Evolutionary conservation across 208 protist genomes (phyloP).

Genomic region (Leptomonas pyrrhocoris): DNA sequence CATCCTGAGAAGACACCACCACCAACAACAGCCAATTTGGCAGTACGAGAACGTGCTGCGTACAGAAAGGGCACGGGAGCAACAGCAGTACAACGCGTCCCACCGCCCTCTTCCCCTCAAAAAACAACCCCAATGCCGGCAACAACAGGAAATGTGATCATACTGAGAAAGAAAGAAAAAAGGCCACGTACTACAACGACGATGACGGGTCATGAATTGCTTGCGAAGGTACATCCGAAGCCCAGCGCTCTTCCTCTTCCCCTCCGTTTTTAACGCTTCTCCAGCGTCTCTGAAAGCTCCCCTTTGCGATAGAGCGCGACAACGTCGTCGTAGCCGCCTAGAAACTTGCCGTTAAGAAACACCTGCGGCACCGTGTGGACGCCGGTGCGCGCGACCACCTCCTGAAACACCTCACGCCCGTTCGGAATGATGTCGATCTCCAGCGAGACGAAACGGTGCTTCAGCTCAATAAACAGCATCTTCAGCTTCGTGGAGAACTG

Average conservation of each 20-base stretch:
- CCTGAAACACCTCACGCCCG: constrained; percentile 79
- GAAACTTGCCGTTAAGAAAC: constrained; percentile 79
- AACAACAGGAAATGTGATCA: too few species aligned
- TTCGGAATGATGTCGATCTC: constrained; percentile 91
- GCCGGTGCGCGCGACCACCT: constrained; percentile 68
- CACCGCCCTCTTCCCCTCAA: too few species aligned
- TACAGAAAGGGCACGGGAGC: too few species aligned
- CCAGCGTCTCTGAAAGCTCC: constrained; percentile 57
- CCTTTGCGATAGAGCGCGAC: constrained; percentile 68
- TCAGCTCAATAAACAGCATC: constrained; percentile 81
- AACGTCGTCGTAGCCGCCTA: constrained; percentile 89
- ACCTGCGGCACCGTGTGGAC: constrained; percentile 87
- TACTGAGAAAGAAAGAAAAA: too few species aligned
- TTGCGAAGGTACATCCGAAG: too few species aligned
- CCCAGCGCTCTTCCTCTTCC: constrained; percentile 1
- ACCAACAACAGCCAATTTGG: too few species aligned
- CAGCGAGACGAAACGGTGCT: constrained; percentile 83
- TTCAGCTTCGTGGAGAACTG: constrained; percentile 85
- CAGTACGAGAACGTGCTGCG: too few species aligned
- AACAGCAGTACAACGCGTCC: too few species aligned
- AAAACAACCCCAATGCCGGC: too few species aligned
- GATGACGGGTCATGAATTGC: too few species aligned
- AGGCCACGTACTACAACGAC: too few species aligned
- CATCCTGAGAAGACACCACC: too few species aligned
- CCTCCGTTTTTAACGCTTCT: constrained; percentile 37